phyloP scores from a whole-genome alignment of 1,284 basidiomycete genomes.

The Sphaerobolus stellatus region DNA sequence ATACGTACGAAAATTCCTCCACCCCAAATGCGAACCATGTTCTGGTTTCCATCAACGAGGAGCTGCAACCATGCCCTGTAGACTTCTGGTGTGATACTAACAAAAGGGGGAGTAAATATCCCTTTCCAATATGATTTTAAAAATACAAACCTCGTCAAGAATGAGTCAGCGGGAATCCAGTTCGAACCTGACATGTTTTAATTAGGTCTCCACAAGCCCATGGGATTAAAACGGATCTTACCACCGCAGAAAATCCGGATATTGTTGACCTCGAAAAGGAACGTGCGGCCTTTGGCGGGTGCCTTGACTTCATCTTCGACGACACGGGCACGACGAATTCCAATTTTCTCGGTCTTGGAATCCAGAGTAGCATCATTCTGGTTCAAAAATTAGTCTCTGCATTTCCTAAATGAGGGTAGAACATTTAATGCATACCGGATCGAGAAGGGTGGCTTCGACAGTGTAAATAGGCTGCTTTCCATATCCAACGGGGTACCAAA shows the following conservation, averaged over 20 bases:
- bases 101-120: background rate
- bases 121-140: slow-evolving; percentile 5
- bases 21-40: slow-evolving; percentile 51
- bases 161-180: slow-evolving; percentile 91
- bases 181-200: slow-evolving; percentile 61
- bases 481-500: slow-evolving; percentile 86
- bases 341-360: slow-evolving; percentile 55
- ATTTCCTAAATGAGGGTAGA: background rate
- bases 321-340: slow-evolving; percentile 72
- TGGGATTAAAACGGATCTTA: slow-evolving; percentile 22
- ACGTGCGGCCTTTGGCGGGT: slow-evolving; percentile 73
- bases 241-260: slow-evolving; percentile 86
- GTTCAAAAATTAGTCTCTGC: background rate
- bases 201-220: background rate
- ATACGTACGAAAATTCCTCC: slow-evolving; percentile 42
- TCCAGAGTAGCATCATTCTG: slow-evolving; percentile 55
- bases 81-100: slow-evolving; percentile 43
- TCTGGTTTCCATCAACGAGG: slow-evolving; percentile 46
- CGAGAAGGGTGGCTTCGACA: slow-evolving; percentile 51
- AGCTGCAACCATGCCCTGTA: slow-evolving; percentile 44
- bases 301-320: slow-evolving; percentile 75
- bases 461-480: slow-evolving; percentile 78
- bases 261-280: slow-evolving; percentile 88
- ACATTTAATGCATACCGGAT: slow-evolving; percentile 41
- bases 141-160: slow-evolving; percentile 68